Base-by-base conservation (phyloP, 441 rosid species). In the Bruguiera hainesii region DNA sequence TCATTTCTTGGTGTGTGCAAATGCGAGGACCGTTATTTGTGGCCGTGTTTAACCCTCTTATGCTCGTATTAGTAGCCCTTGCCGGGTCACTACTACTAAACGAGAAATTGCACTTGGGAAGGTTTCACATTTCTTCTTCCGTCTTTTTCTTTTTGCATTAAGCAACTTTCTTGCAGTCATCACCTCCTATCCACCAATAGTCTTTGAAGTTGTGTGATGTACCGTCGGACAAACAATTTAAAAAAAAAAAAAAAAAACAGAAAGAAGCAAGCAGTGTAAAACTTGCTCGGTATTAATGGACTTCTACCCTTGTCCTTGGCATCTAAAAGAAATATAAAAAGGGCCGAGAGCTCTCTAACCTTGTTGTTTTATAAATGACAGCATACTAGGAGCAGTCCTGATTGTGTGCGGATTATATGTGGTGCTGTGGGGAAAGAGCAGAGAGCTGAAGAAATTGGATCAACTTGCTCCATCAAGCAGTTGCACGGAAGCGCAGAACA, bases 341-440 rank as follows among this genome's bases (percentile, higher is more conserved):
- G 15, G 15, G 18, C 16, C 13, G 48, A 3, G 5, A 3, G 48
- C 18, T 42, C 18, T 42, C 16, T 42, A 42, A 29, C 0, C 3
- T 15, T 6, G 23, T 20, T 26, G 0, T 7, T 3, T 16, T 23
- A 18, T 21, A 3, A 60, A 28, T 26, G 48, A 61, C 73, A 70
- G 73, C 67, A 16, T 70, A 56, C n/a, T 63, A 1, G 73, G 68
- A 46, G 63, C 58, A 23, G 26, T 61, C 5, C 46, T 70, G 26
- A 70, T 70, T 6, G 68, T 70, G 0, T 57, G 35, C 21, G 73
- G 73, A 29, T 18, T 70, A 19, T 70, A 63, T 18, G 50, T 20
- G 23, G 73, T 70, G 11, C 29, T 70, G 2, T 70, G 73, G 73
- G 73, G 68, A 7, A 70, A 70, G 56, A 21, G 33, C 35, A 48